These are phyloP conservation scores for Trichosanthes truncata DNA, from an alignment of 306 rosid genomes.

Conservation along the genomic window DNA sequence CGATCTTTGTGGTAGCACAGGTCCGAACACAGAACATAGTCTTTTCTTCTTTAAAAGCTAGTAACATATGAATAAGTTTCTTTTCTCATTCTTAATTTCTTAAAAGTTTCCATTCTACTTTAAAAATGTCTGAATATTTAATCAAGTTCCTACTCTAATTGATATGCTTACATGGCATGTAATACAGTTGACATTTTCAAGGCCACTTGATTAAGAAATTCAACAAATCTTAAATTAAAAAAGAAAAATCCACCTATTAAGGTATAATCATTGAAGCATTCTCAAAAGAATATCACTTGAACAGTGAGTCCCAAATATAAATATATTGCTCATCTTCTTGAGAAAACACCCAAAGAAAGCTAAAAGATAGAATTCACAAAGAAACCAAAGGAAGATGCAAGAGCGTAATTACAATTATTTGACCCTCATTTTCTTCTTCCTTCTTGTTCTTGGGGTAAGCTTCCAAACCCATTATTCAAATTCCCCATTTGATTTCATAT, in stretches of 20 bases:
- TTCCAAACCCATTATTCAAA: background rate
- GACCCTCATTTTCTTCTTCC: background rate
- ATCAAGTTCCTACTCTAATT: background rate
- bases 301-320: background rate
- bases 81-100: background rate
- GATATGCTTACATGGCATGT: background rate
- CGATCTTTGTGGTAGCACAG: too few relatives aligned
- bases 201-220: background rate
- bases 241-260: background rate
- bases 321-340: background rate
- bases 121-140: background rate
- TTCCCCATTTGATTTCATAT: background rate
- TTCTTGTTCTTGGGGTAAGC: conserved; percentile 6
- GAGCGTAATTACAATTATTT: background rate
- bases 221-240: background rate
- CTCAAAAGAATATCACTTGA: background rate
- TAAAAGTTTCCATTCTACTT: background rate
- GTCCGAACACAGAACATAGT: too few relatives aligned
- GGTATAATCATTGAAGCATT: background rate
- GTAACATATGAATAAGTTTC: too few relatives aligned
- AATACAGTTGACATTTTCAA: background rate
- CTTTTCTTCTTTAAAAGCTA: background rate
- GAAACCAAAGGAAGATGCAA: background rate
- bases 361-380: background rate
- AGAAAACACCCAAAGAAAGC: background rate